Conservation (phyloP, 768 basidiomycete species). For the Mycena leptocephala region DNA sequence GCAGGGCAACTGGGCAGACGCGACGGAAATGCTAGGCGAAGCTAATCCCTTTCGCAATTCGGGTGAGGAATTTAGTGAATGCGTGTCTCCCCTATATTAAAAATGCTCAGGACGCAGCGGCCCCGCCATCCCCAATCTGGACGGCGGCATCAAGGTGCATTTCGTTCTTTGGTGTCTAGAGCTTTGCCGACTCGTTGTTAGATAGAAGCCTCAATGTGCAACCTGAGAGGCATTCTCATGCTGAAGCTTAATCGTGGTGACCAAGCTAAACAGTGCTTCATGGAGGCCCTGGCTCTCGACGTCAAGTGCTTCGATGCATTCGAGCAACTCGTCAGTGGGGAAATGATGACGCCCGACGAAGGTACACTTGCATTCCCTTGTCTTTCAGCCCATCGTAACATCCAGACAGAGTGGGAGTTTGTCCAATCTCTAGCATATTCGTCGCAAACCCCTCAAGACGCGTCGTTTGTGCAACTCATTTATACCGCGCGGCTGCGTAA, state of each 20-base stretch:
- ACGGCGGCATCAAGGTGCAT: constrained; percentile 94
- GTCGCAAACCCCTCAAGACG: constrained; percentile 90
- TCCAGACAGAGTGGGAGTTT: constrained; percentile 92
- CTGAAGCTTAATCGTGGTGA: constrained; percentile 93
- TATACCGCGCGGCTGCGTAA: constrained; percentile 95
- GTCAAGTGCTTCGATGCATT: constrained; percentile 99
- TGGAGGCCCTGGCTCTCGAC: constrained; percentile 95
- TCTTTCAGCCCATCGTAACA: constrained; percentile 1
- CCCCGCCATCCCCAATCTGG: constrained; percentile 82
- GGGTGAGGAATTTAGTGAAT: constrained; percentile 55
- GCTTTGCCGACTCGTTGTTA: constrained; percentile 46
- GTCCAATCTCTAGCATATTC: constrained; percentile 87
- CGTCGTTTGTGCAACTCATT: constrained; percentile 92
- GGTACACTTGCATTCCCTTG: constrained; percentile 64
- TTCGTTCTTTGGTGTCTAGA: neutral
- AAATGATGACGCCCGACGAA: constrained; percentile 98
- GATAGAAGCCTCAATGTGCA: constrained; percentile 99
- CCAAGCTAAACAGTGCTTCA: constrained; percentile 94
- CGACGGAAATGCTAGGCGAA: constrained; percentile 38
- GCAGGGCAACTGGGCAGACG: constrained; percentile 22
- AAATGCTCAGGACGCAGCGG: constrained; percentile 69
- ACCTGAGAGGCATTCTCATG: constrained; percentile 94
- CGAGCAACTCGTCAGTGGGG: constrained; percentile 89
- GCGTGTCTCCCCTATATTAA: neutral
- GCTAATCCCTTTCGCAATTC: constrained; percentile 53